These are phyloP conservation scores for Polyporus tsugae DNA, from an alignment of 1,284 basidiomycete species.

Conservation along the genomic window DNA sequence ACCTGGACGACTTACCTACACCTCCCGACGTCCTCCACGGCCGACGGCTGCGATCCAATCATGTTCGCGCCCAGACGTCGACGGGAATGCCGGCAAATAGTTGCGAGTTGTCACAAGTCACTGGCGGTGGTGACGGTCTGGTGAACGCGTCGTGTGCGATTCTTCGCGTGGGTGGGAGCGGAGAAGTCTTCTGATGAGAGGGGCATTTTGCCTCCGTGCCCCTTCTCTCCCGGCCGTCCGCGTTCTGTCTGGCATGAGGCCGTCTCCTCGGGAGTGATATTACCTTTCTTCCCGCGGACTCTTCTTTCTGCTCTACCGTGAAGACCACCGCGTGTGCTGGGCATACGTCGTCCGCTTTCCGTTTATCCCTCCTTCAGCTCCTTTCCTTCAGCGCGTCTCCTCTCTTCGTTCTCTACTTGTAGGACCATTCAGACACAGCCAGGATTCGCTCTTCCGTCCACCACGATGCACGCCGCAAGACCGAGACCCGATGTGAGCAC, in stretches of 20 bases:
- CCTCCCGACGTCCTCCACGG: background rate
- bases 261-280: constrained; percentile 24
- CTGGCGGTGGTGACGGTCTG: constrained; percentile 23
- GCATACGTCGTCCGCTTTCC: constrained; percentile 32
- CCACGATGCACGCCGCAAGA: constrained; percentile 20
- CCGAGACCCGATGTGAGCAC: constrained; percentile 21
- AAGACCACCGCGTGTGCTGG: constrained; percentile 38
- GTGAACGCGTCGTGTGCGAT: constrained; percentile 33
- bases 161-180: constrained; percentile 21
- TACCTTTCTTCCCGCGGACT: constrained; percentile 27
- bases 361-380: constrained; percentile 14
- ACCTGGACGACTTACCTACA: constrained; percentile 9
- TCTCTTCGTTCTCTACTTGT: constrained; percentile 14
- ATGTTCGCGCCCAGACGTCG: background rate
- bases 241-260: constrained; percentile 36
- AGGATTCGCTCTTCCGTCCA: constrained; percentile 10
- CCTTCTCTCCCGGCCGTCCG: constrained; percentile 27
- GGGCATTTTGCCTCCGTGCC: constrained; percentile 17
- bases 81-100: constrained; percentile 19
- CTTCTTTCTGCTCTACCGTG: constrained; percentile 32
- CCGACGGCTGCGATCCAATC: background rate
- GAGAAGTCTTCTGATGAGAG: constrained; percentile 8
- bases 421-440: constrained; percentile 11
- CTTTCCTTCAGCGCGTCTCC: constrained; percentile 4
- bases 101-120: constrained; percentile 24